Evolutionary conservation across 108 stramenopile genomes (phyloP).

Genomic region (Cyclotella atomus): DNA sequence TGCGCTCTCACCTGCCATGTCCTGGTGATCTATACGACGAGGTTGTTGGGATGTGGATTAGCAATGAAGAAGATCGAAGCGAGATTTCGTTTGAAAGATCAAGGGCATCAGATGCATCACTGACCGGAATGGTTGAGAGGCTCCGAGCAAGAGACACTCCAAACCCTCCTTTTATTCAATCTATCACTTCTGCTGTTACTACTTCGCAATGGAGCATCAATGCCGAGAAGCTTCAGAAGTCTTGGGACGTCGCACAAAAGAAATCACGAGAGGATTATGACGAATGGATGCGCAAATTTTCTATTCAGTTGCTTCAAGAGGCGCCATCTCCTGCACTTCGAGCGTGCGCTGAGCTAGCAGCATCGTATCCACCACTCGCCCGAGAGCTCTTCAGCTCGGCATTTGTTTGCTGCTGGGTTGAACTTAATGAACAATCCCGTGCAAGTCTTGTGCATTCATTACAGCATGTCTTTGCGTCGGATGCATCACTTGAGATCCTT

Average conservation of each 20-base stretch:
- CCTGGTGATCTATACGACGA: conserved; percentile 55
- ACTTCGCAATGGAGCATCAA: conserved; percentile 56
- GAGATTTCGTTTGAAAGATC: conserved; percentile 37
- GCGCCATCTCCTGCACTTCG: conserved; percentile 94
- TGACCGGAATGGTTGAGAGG: conserved; percentile 36
- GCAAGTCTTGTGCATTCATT: conserved; percentile 80
- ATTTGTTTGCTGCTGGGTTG: conserved; percentile 96
- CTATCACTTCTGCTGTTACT: conserved; percentile 34
- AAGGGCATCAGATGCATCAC: conserved; percentile 39
- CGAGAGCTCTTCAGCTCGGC: conserved; percentile 96
- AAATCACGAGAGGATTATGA: conserved; percentile 95
- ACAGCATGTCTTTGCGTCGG: conserved; percentile 84
- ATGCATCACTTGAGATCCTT: conserved; percentile 87
- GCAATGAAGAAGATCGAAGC: conserved; percentile 29
- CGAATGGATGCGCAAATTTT: conserved; percentile 95
- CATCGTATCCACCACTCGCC: conserved; percentile 95
- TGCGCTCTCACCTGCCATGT: not conserved
- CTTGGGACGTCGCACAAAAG: conserved; percentile 94
- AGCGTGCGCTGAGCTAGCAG: conserved; percentile 89
- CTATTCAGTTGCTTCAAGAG: conserved; percentile 94
- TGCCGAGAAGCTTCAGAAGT: conserved; percentile 79
- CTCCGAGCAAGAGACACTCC: conserved; percentile 11
- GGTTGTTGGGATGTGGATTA: conserved; percentile 32
- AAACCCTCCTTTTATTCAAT: conserved; percentile 49
- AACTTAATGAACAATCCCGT: conserved; percentile 78